phyloP scores from a whole-genome alignment of 2,329 filamentous ascomycete species.

The Claviceps sp. region DNA sequence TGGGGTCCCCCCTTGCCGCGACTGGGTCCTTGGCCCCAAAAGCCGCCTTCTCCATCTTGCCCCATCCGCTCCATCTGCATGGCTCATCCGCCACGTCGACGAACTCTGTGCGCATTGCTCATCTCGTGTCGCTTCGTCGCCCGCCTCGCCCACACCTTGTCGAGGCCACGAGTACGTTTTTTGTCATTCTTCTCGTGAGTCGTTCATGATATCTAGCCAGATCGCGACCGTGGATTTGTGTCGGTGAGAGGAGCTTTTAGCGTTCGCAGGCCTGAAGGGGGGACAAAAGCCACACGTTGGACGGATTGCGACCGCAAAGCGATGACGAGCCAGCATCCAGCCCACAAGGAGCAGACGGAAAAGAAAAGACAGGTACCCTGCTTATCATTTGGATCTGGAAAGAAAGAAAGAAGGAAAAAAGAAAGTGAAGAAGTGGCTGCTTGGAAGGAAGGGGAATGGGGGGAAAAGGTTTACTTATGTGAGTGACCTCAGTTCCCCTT shows the following conservation, averaged over 20 bases:
- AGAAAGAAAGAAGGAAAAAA: constrained; percentile 12
- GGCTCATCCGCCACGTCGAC: not conserved
- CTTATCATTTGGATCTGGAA: constrained; percentile 11
- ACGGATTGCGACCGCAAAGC: too few species aligned
- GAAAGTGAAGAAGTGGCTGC: constrained; percentile 12
- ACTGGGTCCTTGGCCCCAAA: constrained; percentile 3
- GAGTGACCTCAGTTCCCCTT: constrained; percentile 11
- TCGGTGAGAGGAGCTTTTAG: too few species aligned
- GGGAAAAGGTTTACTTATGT: constrained; percentile 25
- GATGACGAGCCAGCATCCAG: constrained; percentile 1
- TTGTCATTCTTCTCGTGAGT: too few species aligned
- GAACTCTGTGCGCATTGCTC: not conserved
- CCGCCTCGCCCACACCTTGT: too few species aligned
- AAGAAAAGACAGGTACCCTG: not conserved
- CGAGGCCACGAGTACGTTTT: too few species aligned
- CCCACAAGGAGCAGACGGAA: constrained; percentile 4
- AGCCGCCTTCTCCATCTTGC: constrained; percentile 1
- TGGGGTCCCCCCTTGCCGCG: constrained; percentile 4
- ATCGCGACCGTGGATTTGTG: too few species aligned
- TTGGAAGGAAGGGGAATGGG: constrained; percentile 14
- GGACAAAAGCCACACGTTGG: too few species aligned
- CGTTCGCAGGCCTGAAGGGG: too few species aligned
- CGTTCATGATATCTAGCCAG: too few species aligned
- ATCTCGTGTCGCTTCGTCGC: not conserved
- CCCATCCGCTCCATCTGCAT: not conserved